Evolutionary conservation across 164 flowering plant species (phyloP).

Genomic region (Stephania cephalantha): DNA sequence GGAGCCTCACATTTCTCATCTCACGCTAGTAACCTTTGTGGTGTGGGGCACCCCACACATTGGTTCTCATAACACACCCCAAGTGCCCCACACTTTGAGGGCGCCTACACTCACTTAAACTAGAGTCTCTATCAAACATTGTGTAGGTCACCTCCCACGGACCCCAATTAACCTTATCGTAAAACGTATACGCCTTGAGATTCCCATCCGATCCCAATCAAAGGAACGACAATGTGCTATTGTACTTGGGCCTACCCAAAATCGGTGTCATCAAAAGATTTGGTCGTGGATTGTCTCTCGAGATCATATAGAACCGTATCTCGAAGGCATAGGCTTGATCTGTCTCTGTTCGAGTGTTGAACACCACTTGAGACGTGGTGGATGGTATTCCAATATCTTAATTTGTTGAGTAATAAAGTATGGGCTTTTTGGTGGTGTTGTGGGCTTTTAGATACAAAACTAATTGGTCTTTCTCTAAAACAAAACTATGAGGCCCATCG

Average conservation of each 20-base stretch:
- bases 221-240: slow-evolving; percentile 32
- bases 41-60: slow-evolving; percentile 36
- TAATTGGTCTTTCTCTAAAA: slow-evolving; percentile 19
- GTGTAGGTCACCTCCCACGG: slow-evolving; percentile 39
- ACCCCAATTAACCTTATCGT: slow-evolving; percentile 22
- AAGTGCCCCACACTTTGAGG: slow-evolving; percentile 27
- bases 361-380: slow-evolving; percentile 12
- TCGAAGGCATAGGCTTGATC: slow-evolving; percentile 19
- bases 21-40: slow-evolving; percentile 31
- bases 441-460: slow-evolving; percentile 24
- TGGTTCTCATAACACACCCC: slow-evolving; percentile 30
- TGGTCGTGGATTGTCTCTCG: too few species aligned
- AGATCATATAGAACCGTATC: slow-evolving; percentile 2
- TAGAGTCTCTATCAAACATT: slow-evolving; percentile 20
- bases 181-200: slow-evolving; percentile 28
- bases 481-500: slow-evolving; percentile 27
- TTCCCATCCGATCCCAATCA: slow-evolving; percentile 41
- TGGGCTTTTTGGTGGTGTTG: slow-evolving; percentile 17
- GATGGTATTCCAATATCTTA: slow-evolving; percentile 7
- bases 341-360: slow-evolving; percentile 16
- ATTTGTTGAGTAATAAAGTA: slow-evolving; percentile 18
- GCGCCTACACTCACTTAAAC: slow-evolving; percentile 17
- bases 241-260: slow-evolving; percentile 38
- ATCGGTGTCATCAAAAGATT: neutral
- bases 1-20: slow-evolving; percentile 26